Evolutionary conservation across 1,284 basidiomycete genomes (phyloP), one percentile per base, ranked within the genome.

Genomic region (Austroboletus niveus): DNA sequence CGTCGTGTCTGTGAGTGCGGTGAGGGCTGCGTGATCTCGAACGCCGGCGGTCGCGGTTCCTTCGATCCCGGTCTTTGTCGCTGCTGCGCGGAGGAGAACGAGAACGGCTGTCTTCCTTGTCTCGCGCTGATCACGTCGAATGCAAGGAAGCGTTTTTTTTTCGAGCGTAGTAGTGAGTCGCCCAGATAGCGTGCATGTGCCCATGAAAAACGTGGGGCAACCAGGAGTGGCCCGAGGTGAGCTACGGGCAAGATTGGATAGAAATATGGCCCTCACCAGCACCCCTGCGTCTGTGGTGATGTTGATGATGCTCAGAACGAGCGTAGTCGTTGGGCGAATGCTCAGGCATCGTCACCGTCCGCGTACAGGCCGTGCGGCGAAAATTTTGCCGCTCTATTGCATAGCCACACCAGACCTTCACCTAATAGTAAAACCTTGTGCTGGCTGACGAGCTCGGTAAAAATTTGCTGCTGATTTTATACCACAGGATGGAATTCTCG

Each of bases 21-120:
- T 41, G 34, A 12, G 61, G 63, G 43, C 57, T 66, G 36, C 46
- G 53, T 2, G 64, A 69, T 53, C 63, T 62, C 11, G 66, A 68
- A 20, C 43, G 63, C 29, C 43, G 55, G 31, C 43, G 55, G 30
- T 48, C 48, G 15, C 50, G 55, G 8, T 20, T 9, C 24, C 7
- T 27, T 12, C 46, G 42, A 9, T 54, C 54, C 1, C 49, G 47
- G 34, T 55, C 53, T 24, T 42, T 49, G 14, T 55, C 63, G 34
- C 5, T 45, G 32, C 42, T 42, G 31, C 63, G 48, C 12, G 45
- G 45, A 38, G 63, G 45, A 38, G 63, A 69, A 24, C 57, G 57
- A 44, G 63, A 69, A 36, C 64, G 45, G 45, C 61, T 60, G 44
- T 51, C 35, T 43, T 49, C 54, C 38, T 63, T 52, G 20, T 57